Evolutionary conservation across 1,139 yeast species (phyloP).

Genomic region (Geotrichum restrictum): DNA sequence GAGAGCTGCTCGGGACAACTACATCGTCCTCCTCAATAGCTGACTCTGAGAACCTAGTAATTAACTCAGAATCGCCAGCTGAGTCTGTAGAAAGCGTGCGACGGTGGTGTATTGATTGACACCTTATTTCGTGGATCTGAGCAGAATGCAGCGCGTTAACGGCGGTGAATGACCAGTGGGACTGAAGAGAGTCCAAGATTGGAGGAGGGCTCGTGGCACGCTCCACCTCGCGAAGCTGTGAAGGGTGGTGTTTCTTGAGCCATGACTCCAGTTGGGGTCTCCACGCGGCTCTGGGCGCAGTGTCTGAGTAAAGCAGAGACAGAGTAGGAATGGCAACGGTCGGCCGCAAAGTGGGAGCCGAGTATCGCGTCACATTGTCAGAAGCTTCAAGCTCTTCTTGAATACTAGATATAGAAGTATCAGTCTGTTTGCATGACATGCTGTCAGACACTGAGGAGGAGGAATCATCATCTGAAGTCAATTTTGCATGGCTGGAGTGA

Average conservation of each 20-base stretch:
- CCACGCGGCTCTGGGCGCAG: constrained; percentile 41
- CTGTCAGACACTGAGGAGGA: constrained; percentile 4
- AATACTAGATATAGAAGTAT: constrained; percentile 8
- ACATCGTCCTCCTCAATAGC: constrained; percentile 14
- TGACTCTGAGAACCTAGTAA: constrained; percentile 7
- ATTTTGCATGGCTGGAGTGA: constrained; percentile 1
- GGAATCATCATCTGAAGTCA: constrained; percentile 6
- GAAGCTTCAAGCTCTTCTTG: constrained; percentile 4
- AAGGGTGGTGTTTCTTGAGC: constrained; percentile 32
- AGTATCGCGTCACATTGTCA: not conserved
- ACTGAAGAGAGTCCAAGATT: constrained; percentile 18
- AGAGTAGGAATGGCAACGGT: constrained; percentile 3
- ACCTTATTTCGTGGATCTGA: constrained; percentile 15
- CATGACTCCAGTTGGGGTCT: constrained; percentile 40
- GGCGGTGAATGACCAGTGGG: constrained; percentile 17
- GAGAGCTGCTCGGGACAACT: not conserved
- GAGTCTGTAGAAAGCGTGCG: constrained; percentile 10
- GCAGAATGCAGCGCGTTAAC: constrained; percentile 15
- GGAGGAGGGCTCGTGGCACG: constrained; percentile 21
- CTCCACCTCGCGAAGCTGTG: constrained; percentile 22
- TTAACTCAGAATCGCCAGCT: constrained; percentile 7
- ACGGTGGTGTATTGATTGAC: constrained; percentile 5
- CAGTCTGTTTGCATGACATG: constrained; percentile 1
- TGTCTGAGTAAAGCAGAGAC: constrained; percentile 40
- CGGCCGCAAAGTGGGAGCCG: constrained; percentile 8